These are phyloP conservation scores for Cotoneaster glaucophyllus DNA, from an alignment of 306 rosid genomes.

Conservation along the genomic window DNA sequence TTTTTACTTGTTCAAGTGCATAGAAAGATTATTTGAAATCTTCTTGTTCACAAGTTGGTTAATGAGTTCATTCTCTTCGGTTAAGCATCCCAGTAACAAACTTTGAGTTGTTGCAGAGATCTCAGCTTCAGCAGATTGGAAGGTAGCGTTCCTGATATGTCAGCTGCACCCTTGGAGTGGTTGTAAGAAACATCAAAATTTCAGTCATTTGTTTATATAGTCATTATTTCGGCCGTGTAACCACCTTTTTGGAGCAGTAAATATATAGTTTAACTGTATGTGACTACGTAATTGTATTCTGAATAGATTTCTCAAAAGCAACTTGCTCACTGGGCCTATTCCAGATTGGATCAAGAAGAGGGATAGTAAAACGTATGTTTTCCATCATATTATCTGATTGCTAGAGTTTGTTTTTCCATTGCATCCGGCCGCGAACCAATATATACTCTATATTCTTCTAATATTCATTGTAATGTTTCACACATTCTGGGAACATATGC, in stretches of 20 bases:
- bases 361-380: slow-evolving; percentile 4
- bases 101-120: not conserved
- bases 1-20: not conserved
- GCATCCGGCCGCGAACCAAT: no score
- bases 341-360: slow-evolving; percentile 19
- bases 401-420: not conserved
- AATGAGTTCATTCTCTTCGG: not conserved
- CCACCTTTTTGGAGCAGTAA: not conserved
- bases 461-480: no score
- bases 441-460: no score
- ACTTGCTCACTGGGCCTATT: slow-evolving; percentile 19
- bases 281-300: not conserved
- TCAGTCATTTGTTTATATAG: not conserved
- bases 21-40: not conserved
- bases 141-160: not conserved
- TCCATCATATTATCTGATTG: not conserved
- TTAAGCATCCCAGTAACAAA: not conserved
- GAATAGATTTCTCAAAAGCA: slow-evolving; percentile 23
- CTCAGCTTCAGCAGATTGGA: slow-evolving; percentile 23
- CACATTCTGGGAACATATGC: no score
- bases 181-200: slow-evolving; percentile 11
- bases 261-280: not conserved
- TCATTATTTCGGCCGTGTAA: not conserved
- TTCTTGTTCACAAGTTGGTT: not conserved
- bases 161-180: no score